Conservation (phyloP, 2,329 filamentous ascomycete genomes). For the Alternaria angustiovoidea region DNA sequence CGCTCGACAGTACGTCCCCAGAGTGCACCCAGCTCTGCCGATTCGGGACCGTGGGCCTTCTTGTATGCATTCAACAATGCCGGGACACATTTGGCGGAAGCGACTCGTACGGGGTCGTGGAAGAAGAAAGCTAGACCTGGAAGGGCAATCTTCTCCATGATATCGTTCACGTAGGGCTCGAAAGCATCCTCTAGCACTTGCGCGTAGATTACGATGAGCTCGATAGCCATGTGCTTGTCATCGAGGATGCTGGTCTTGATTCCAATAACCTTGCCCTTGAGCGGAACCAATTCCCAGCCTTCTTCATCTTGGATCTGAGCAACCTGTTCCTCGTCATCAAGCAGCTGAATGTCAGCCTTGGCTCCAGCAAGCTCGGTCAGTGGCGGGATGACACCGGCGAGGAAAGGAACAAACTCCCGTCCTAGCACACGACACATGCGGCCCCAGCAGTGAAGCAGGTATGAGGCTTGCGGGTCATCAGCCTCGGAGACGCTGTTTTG, state of each 20-base stretch:
- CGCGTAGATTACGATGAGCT: conserved; percentile 95
- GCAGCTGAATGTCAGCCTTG: conserved; percentile 94
- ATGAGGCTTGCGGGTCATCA: conserved; percentile 95
- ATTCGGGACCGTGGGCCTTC: conserved; percentile 83
- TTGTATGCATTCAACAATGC: conserved; percentile 94
- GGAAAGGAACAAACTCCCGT: conserved; percentile 88
- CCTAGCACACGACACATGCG: conserved; percentile 97
- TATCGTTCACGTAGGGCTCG: conserved; percentile 87
- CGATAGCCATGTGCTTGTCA: conserved; percentile 99
- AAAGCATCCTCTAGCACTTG: conserved; percentile 94
- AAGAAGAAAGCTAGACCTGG: conserved; percentile 98
- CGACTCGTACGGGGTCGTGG: conserved; percentile 95
- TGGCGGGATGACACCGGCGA: conserved; percentile 92
- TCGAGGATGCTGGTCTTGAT: conserved; percentile 97
- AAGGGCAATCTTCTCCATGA: conserved; percentile 95
- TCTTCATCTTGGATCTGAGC: conserved; percentile 93
- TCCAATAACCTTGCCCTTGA: conserved; percentile 97
- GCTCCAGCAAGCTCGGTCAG: conserved; percentile 89
- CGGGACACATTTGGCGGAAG: conserved; percentile 92
- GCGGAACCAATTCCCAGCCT: conserved; percentile 94
- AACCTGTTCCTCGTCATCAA: conserved; percentile 94
- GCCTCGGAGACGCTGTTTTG: conserved; percentile 82
- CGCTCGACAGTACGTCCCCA: conserved; percentile 90
- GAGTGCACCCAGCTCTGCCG: conserved; percentile 78
- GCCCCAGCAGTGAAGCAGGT: conserved; percentile 98